These are phyloP conservation scores for Kuraishia cidri DNA, from an alignment of 805 yeast species.

Conservation along the genomic window DNA sequence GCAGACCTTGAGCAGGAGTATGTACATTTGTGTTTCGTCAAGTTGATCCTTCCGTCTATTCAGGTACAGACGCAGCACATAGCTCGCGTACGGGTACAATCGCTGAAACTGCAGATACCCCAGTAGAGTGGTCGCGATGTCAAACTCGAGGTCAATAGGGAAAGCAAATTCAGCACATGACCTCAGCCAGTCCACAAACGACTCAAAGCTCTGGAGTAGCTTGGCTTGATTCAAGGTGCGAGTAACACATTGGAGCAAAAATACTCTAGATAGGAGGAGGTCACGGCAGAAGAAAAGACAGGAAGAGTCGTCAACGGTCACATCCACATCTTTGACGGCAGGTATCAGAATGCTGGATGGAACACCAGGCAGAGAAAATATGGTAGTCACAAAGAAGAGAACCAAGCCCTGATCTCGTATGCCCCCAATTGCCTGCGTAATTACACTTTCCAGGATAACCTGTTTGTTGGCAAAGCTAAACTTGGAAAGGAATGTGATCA, in stretches of 20 bases:
- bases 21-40: conserved; percentile 1
- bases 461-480: too few relatives aligned
- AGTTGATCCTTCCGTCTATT: too few relatives aligned
- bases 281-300: too few relatives aligned
- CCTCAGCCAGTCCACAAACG: conserved; percentile 3
- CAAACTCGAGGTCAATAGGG: conserved; percentile 16
- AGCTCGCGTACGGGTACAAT: background rate
- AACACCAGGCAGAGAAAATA: too few relatives aligned
- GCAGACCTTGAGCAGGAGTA: conserved; percentile 3
- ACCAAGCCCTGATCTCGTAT: too few relatives aligned
- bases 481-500: too few relatives aligned
- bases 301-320: too few relatives aligned
- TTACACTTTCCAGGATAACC: too few relatives aligned
- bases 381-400: too few relatives aligned
- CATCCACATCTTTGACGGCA: too few relatives aligned
- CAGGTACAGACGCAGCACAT: conserved; percentile 1
- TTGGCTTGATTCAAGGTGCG: background rate
- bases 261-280: conserved; percentile 2
- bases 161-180: background rate
- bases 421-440: too few relatives aligned
- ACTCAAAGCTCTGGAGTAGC: background rate
- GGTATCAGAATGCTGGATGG: too few relatives aligned
- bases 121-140: conserved; percentile 15
- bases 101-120: conserved; percentile 9
- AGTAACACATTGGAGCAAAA: conserved; percentile 9